These are phyloP conservation scores for Aspergillus wentii DNA, from an alignment of 495 filamentous ascomycete genomes.

Conservation along the genomic window DNA sequence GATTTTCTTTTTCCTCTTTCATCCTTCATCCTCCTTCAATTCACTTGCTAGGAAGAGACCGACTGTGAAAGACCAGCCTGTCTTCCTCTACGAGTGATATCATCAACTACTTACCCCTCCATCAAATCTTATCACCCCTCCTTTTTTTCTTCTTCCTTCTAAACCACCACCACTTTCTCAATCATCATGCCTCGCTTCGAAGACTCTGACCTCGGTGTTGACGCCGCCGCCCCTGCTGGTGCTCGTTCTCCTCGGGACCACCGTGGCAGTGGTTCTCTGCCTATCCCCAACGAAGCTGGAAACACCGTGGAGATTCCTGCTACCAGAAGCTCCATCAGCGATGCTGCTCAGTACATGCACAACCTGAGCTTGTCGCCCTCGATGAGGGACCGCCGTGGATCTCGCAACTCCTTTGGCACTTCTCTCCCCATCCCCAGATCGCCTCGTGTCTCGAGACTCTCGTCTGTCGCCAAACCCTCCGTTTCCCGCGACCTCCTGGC, in stretches of 20 bases:
- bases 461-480: slow-evolving; percentile 46
- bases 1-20: slow-evolving; percentile 5
- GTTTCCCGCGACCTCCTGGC: slow-evolving; percentile 64
- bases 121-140: slow-evolving; percentile 6
- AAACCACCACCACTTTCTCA: slow-evolving; percentile 6
- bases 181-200: slow-evolving; percentile 60
- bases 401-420: slow-evolving; percentile 75
- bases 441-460: slow-evolving; percentile 63
- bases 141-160: slow-evolving; percentile 1
- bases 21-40: slow-evolving; percentile 5
- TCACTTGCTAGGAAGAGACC: neutral
- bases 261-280: slow-evolving; percentile 29
- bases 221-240: slow-evolving; percentile 26
- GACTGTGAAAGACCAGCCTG: neutral
- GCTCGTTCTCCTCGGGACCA: slow-evolving; percentile 24
- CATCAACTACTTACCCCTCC: slow-evolving; percentile 4
- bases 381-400: slow-evolving; percentile 59
- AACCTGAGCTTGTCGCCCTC: slow-evolving; percentile 63
- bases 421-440: slow-evolving; percentile 72
- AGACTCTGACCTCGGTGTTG: slow-evolving; percentile 48
- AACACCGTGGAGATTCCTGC: slow-evolving; percentile 69
- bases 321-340: slow-evolving; percentile 61
- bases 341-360: slow-evolving; percentile 70
- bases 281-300: slow-evolving; percentile 44
- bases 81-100: neutral